Percentiles rank a stretch among this genome's conserved stretches.
phyloP scores from a whole-genome alignment of 495 filamentous ascomycete species.

The Tuber calosporum region DNA sequence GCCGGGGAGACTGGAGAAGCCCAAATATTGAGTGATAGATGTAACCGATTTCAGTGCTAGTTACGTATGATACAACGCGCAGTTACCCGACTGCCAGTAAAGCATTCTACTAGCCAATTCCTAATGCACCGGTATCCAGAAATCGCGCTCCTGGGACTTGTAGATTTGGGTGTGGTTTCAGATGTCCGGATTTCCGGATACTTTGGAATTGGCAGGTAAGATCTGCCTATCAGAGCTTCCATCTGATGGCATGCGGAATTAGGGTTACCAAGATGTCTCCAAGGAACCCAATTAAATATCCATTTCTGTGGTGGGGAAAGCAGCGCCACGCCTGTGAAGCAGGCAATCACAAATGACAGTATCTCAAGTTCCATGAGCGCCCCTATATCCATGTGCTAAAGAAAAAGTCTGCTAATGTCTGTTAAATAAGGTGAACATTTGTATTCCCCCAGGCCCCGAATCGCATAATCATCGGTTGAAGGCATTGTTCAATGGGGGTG shows the following conservation, averaged over 20 bases:
- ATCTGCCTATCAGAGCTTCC: not conserved
- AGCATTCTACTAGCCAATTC: not conserved
- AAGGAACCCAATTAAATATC: too few relatives aligned
- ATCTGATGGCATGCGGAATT: not conserved
- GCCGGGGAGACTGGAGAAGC: not conserved
- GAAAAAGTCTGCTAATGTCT: not conserved
- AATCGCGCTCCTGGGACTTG: not conserved
- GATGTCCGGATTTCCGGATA: not conserved
- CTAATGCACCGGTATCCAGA: not conserved
- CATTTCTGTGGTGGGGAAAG: not conserved
- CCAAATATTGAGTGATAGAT: not conserved
- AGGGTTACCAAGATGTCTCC: not conserved
- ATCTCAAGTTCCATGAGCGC: not conserved
- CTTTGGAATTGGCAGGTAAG: not conserved
- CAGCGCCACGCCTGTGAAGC: not conserved
- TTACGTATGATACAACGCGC: not conserved
- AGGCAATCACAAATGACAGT: not conserved
- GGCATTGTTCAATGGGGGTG: slow-evolving; percentile 65
- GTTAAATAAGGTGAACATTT: not conserved
- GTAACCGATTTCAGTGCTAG: not conserved
- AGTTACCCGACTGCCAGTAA: not conserved
- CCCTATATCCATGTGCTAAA: not conserved
- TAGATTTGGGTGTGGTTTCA: not conserved
- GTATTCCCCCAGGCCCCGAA: not conserved
- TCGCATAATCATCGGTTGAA: slow-evolving; percentile 33